phyloP scores from a whole-genome alignment of 2,329 filamentous ascomycete genomes.

The Hortaea sp. region DNA sequence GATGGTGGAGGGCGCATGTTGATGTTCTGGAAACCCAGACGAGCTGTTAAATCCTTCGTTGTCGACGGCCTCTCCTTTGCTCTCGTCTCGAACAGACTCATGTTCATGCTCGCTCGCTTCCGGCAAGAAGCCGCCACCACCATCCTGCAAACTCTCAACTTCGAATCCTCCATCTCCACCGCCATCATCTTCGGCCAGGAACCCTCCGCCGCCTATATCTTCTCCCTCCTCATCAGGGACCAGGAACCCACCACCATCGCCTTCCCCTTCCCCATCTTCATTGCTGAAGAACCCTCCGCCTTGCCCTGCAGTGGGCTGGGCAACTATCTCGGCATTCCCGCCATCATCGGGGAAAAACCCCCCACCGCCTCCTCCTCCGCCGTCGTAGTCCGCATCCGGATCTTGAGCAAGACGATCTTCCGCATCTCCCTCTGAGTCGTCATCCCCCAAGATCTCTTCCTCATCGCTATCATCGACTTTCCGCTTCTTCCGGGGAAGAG shows the following conservation, averaged over 20 bases:
- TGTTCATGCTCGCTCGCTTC: not conserved
- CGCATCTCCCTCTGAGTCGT: constrained; percentile 22
- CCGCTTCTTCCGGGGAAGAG: not conserved
- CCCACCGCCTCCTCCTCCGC: constrained; percentile 1
- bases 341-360: constrained; percentile 1
- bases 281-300: not conserved
- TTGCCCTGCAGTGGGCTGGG: not conserved
- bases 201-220: not conserved
- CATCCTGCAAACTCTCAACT: constrained; percentile 1
- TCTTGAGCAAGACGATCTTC: constrained; percentile 22
- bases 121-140: constrained; percentile 1
- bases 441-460: constrained; percentile 2
- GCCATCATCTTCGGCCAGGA: not conserved
- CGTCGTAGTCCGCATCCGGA: constrained; percentile 6
- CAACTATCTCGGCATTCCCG: not conserved
- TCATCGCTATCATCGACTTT: constrained; percentile 4
- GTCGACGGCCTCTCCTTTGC: too few relatives aligned
- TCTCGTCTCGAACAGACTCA: too few relatives aligned
- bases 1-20: too few relatives aligned
- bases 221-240: constrained; percentile 8
- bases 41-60: too few relatives aligned
- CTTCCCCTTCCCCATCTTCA: constrained; percentile 18
- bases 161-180: constrained; percentile 10
- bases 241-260: constrained; percentile 7
- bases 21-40: too few relatives aligned